A percentile compares a stretch with the other conserved stretches of the same genome.
Conservation (phyloP, 2,329 filamentous ascomycete species). For the Celoporthe dispersa region DNA sequence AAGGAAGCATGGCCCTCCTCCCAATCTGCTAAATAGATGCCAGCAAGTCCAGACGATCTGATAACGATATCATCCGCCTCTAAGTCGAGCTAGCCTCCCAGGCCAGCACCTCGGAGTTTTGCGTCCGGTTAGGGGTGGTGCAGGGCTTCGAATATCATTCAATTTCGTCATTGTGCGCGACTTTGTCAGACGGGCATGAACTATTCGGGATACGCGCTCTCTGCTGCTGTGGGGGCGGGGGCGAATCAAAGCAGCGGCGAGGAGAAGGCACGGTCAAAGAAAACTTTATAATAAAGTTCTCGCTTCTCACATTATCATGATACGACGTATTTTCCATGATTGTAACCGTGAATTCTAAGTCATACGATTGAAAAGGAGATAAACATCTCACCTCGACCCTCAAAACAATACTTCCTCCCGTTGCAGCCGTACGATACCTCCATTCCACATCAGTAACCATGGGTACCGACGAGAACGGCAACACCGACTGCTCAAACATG, state of each 20-base stretch:
- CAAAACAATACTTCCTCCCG: not conserved
- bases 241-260: not conserved
- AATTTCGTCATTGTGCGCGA: not conserved
- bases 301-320: not conserved
- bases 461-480: conserved; percentile 17
- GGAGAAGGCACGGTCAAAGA: not conserved
- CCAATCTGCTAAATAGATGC: not conserved
- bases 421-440: not conserved
- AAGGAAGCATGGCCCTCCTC: not conserved
- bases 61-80: not conserved
- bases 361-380: too few species aligned
- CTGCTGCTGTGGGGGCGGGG: not conserved
- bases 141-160: not conserved
- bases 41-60: not conserved
- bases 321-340: not conserved
- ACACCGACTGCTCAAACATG: conserved; percentile 27
- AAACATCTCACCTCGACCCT: not conserved
- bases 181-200: conserved; percentile 1
- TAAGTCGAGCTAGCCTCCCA: not conserved
- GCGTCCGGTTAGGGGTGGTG: not conserved
- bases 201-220: not conserved
- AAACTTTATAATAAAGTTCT: not conserved
- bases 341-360: not conserved
- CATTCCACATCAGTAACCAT: not conserved
- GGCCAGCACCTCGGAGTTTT: not conserved